phyloP scores from a whole-genome alignment of 2,329 filamentous ascomycete genomes.

The Botrytis elliptica region DNA sequence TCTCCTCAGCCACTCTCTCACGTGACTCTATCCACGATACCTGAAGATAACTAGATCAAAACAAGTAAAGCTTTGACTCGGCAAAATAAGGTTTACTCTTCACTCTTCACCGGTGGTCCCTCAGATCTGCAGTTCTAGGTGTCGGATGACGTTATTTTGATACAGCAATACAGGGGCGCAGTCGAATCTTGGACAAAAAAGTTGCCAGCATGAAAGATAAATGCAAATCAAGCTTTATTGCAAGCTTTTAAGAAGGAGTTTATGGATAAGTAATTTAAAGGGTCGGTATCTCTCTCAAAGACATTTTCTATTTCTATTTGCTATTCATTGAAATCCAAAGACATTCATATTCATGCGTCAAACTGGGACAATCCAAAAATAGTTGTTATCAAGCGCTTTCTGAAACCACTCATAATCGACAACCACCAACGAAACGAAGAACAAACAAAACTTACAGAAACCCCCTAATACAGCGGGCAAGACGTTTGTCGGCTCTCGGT shows the following conservation, averaged over 20 bases:
- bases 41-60: not conserved
- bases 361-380: slow-evolving; percentile 18
- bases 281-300: not conserved
- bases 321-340: slow-evolving; percentile 19
- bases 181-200: slow-evolving; percentile 15
- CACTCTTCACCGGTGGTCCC: not conserved
- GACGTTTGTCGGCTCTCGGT: not conserved
- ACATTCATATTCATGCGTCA: slow-evolving; percentile 8
- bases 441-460: not conserved
- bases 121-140: slow-evolving; percentile 6
- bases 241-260: not conserved
- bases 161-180: slow-evolving; percentile 15
- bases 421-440: slow-evolving; percentile 18
- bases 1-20: not conserved
- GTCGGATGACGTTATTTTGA: slow-evolving; percentile 17
- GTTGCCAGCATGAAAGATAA: slow-evolving; percentile 16
- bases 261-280: not conserved
- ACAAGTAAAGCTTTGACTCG: not conserved
- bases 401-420: slow-evolving; percentile 16
- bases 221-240: slow-evolving; percentile 19
- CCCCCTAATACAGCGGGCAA: not conserved
- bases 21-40: not conserved
- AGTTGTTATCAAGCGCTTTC: slow-evolving; percentile 21
- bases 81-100: slow-evolving; percentile 9
- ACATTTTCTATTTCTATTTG: not conserved